Evolutionary conservation across 2,329 filamentous ascomycete genomes (phyloP), one percentile per base, ranked within the genome.

Genomic region (Periconia sp.): DNA sequence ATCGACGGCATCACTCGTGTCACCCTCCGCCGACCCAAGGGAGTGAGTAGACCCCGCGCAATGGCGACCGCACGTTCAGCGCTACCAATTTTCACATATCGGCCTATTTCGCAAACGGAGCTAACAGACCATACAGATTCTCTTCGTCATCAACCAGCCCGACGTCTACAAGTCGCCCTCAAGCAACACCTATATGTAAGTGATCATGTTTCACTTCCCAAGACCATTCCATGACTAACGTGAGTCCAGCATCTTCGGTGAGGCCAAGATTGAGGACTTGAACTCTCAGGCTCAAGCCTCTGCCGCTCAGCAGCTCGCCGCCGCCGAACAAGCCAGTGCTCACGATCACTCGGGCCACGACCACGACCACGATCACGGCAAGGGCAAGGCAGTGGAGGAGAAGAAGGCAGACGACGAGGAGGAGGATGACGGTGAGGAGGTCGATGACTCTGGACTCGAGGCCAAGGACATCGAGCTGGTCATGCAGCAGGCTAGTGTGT

Each of bases 111-210:
- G 45, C 40, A 47, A 47, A 60, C 55, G 45, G 50, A 52, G 49
- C 64, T 68, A 46, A 69, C 62, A 57, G 19, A 35, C 6, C 33
- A 37, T 7, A 37, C 47, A 97, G 92, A 96, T 99, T 73, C 90
- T 99, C 73, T 99, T 99, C 80, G 95, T 99, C 74, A 97, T 99
- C 84, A 97, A 96, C 88, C 90, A 92, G 82, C 94, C 94, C 70
- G 94, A 99, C 80, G 94, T 99, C 77, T 99, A 97, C 89, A 96
- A 96, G 83, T 97, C 93, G 56, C 93, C 94, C 68, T 91, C 91
- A 81, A 96, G 91, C 89, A 97, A 97, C 87, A 97, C 93, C 77
- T 99, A 93, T 86, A 99, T 99, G 93, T 97, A 81, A 86, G 92
- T 78, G 51, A 23, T 30, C 52, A 44, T 31, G 40, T 41, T 41